Percentiles rank a stretch among this genome's conserved stretches.
Evolutionary conservation across 495 filamentous ascomycete species (phyloP).

Genomic region (Xylaria palmicola): DNA sequence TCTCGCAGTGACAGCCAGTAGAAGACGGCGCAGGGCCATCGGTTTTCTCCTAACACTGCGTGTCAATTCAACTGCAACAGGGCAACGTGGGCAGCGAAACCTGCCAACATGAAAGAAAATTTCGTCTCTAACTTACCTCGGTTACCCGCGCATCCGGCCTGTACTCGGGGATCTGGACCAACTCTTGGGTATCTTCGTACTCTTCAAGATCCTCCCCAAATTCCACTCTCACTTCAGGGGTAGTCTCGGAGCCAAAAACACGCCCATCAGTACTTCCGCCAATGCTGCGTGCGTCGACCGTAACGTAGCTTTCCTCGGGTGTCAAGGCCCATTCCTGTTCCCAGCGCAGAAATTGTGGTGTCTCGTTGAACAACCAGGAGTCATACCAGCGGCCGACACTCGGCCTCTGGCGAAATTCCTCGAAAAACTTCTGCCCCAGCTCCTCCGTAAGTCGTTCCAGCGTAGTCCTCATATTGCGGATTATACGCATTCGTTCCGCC

Average conservation of each 20-base stretch:
- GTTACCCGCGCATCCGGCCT: conserved; percentile 14
- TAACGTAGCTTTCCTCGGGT: neutral
- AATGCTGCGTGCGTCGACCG: neutral
- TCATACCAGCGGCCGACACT: conserved; percentile 16
- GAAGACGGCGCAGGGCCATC: neutral
- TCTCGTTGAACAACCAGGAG: conserved; percentile 16
- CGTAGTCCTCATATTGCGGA: conserved; percentile 16
- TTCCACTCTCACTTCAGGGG: conserved; percentile 12
- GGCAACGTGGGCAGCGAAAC: neutral
- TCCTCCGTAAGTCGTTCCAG: conserved; percentile 18
- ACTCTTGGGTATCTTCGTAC: conserved; percentile 6
- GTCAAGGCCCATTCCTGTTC: conserved; percentile 16
- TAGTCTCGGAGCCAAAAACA: conserved; percentile 11
- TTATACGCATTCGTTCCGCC: conserved; percentile 17
- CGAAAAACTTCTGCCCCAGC: conserved; percentile 16
- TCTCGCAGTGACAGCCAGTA: conserved; percentile 4
- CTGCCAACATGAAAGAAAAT: neutral
- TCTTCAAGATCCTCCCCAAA: conserved; percentile 9
- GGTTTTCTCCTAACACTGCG: conserved; percentile 3
- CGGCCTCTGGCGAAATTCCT: conserved; percentile 13
- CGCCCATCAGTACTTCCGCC: conserved; percentile 11
- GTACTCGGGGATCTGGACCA: neutral
- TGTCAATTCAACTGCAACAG: neutral
- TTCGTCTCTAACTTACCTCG: conserved; percentile 3
- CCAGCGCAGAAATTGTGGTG: conserved; percentile 10